Conservation (phyloP, 2,329 filamentous ascomycete genomes). For the Hawksworthiomyces lignivorus region DNA sequence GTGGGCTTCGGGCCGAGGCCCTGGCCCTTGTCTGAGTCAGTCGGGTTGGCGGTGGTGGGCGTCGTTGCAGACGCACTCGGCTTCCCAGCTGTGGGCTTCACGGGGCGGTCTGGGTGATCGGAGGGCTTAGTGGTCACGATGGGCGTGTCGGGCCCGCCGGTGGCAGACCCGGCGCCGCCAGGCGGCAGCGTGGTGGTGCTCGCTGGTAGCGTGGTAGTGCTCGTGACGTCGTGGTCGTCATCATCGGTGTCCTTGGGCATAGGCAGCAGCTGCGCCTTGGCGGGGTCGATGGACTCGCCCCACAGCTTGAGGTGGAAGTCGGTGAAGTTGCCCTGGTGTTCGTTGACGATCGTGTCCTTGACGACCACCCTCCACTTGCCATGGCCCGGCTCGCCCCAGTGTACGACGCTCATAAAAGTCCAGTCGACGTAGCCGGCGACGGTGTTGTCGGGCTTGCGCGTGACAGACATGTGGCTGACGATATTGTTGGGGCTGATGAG, state of each 20-base stretch:
- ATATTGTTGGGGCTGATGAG: constrained; percentile 76
- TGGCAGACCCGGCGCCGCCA: constrained; percentile 23
- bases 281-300: constrained; percentile 76
- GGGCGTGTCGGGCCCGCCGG: background rate
- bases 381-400: constrained; percentile 85
- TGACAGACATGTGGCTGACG: constrained; percentile 73
- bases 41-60: constrained; percentile 22
- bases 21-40: background rate
- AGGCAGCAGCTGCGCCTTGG: constrained; percentile 66
- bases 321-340: constrained; percentile 66
- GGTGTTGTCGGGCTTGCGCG: constrained; percentile 61
- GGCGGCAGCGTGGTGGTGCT: constrained; percentile 55
- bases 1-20: background rate
- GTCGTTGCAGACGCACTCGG: constrained; percentile 21
- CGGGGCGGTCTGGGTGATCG: constrained; percentile 58
- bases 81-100: constrained; percentile 31
- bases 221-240: constrained; percentile 63
- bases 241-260: constrained; percentile 80
- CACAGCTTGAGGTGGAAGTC: constrained; percentile 94
- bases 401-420: constrained; percentile 98
- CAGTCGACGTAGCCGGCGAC: constrained; percentile 76
- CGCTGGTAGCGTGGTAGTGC: constrained; percentile 53
- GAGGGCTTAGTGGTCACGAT: constrained; percentile 40
- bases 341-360: constrained; percentile 74
- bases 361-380: constrained; percentile 89